Conservation (phyloP, 108 stramenopile species). For the Cyclotella baltica region DNA sequence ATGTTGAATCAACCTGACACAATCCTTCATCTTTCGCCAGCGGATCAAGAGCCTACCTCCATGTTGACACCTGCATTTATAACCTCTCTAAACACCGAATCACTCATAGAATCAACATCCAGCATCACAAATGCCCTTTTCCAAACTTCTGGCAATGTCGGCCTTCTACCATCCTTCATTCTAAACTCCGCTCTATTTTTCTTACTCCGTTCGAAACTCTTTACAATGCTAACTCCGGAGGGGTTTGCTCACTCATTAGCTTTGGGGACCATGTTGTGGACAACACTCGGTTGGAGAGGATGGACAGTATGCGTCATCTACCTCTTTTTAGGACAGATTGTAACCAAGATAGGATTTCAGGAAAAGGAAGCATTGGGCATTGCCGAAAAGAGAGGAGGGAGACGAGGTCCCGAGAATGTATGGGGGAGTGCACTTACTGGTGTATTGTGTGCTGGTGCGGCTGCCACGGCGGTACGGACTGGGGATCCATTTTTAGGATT, state of each 20-base stretch:
- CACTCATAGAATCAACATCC: constrained; percentile 7
- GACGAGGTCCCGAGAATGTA: constrained; percentile 96
- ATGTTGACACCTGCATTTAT: background rate
- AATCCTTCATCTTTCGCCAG: background rate
- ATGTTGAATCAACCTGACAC: background rate
- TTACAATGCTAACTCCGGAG: constrained; percentile 77
- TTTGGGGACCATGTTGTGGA: constrained; percentile 86
- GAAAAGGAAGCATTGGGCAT: constrained; percentile 91
- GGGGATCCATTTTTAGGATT: constrained; percentile 63
- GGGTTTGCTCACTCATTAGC: constrained; percentile 81
- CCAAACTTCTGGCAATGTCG: constrained; percentile 60
- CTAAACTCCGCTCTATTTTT: constrained; percentile 76
- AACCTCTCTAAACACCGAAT: constrained; percentile 4
- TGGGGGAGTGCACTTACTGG: constrained; percentile 94
- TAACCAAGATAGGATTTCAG: constrained; percentile 91
- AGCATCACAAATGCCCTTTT: constrained; percentile 26
- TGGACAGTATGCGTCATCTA: constrained; percentile 92
- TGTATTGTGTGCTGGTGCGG: constrained; percentile 70
- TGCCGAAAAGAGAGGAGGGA: constrained; percentile 91
- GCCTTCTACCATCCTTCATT: constrained; percentile 59
- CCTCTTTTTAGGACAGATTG: constrained; percentile 79
- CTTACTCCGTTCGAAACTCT: constrained; percentile 59
- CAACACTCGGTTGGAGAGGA: constrained; percentile 83
- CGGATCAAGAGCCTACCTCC: background rate
- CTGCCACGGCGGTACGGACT: constrained; percentile 35